phyloP scores from a whole-genome alignment of 257 asterid genomes.

The Scutellaria galericulata region DNA sequence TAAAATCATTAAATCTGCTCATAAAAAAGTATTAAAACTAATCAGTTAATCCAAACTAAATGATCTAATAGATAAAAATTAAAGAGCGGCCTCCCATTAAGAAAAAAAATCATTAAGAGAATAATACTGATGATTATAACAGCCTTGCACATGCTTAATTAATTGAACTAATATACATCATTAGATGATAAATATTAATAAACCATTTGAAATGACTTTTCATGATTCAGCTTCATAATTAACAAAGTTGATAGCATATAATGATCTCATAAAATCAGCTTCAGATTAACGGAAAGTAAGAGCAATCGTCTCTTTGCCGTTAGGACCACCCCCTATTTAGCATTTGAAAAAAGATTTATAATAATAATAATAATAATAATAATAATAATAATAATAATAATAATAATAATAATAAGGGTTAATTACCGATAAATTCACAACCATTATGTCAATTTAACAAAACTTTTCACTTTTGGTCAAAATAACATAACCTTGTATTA shows the following conservation, averaged over 20 bases:
- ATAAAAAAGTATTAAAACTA: not conserved
- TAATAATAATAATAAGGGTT: not conserved
- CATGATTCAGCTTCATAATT: slow-evolving; percentile 29
- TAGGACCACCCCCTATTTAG: not conserved
- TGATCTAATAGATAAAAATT: not conserved
- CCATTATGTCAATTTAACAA: no score
- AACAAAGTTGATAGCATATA: slow-evolving; percentile 30
- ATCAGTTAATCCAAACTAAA: not conserved
- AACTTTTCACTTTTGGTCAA: no score
- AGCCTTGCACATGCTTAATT: slow-evolving; percentile 15
- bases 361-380: no score
- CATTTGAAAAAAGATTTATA: no score
- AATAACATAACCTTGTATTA: no score
- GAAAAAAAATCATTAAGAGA: no score
- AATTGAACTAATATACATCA: slow-evolving; percentile 40
- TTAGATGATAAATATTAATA: slow-evolving; percentile 24
- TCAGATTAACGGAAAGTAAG: slow-evolving; percentile 34
- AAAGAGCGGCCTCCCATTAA: slow-evolving; percentile 21
- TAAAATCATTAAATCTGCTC: not conserved
- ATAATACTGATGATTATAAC: not conserved
- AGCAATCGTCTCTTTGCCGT: slow-evolving; percentile 34
- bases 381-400: not conserved
- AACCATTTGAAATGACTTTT: slow-evolving; percentile 24
- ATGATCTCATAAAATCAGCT: slow-evolving; percentile 35
- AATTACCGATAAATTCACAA: no score